Conservation (phyloP, 768 basidiomycete species). For the Rhizopogon sp. region DNA sequence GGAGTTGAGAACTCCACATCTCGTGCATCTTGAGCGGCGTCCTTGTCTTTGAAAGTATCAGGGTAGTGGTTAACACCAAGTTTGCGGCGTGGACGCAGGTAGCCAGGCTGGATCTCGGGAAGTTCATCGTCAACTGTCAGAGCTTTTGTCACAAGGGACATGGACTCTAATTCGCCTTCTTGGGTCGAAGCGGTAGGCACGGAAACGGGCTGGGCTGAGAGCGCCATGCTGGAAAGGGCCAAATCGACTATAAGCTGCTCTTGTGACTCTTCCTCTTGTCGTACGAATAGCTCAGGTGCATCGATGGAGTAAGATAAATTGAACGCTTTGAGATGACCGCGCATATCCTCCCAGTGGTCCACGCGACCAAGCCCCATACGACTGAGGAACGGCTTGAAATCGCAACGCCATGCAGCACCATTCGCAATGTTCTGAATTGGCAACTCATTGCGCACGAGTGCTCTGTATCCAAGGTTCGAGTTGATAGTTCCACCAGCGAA, state of each 20-base stretch:
- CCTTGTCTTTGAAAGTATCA: constrained; percentile 20
- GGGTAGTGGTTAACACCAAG: constrained; percentile 20
- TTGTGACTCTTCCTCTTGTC: constrained; percentile 48
- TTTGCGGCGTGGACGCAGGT: constrained; percentile 46
- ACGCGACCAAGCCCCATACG: constrained; percentile 35
- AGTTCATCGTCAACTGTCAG: constrained; percentile 52
- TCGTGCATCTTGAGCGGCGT: constrained; percentile 8
- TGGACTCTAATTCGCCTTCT: constrained; percentile 38
- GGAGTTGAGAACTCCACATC: constrained; percentile 29
- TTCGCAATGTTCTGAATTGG: constrained; percentile 31
- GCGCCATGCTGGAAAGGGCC: constrained; percentile 52
- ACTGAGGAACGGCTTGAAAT: constrained; percentile 42
- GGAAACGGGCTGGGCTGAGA: constrained; percentile 40
- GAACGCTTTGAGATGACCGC: constrained; percentile 37
- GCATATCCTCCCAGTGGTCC: constrained; percentile 27
- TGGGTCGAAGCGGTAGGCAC: constrained; percentile 22
- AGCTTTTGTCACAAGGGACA: constrained; percentile 46
- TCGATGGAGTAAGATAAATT: constrained; percentile 36
- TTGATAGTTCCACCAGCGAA: constrained; percentile 50
- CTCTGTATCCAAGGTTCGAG: constrained; percentile 47
- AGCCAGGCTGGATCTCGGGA: constrained; percentile 58
- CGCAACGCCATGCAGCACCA: constrained; percentile 49
- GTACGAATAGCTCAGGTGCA: constrained; percentile 34
- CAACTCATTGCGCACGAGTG: constrained; percentile 44
- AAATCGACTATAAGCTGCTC: constrained; percentile 65